Evolutionary conservation across 2,329 filamentous ascomycete species (phyloP), one percentile per base, ranked within the genome.

Genomic region (Diaporthe helianthi): DNA sequence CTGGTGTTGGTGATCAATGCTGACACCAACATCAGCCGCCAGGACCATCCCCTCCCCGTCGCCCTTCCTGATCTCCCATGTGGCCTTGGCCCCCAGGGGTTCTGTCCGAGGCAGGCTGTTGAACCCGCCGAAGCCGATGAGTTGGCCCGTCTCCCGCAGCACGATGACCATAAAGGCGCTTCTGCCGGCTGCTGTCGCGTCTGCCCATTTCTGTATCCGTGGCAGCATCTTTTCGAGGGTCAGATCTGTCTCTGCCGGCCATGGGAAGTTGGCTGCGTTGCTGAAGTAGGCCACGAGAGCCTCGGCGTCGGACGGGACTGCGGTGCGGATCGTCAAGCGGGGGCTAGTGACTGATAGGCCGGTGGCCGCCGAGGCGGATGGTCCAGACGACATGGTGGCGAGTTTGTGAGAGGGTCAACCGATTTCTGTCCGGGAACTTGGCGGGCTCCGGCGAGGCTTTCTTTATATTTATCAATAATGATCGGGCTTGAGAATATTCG

Each of bases 291-390:
- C 31, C 22, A 65, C 47, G 41, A 73, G 63, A 6, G 63, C 72
- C 0, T 67, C 68, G 38, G 53, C 72, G 31, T 74, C 72, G 38
- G 66, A 49, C 10, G 41, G 31, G 10, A 76, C 73, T 1, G 78
- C 80, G 22, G 75, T 75, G 70, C 82, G 80, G 68, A 83, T 79
- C 29, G 79, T 78, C 29, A 83, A 76, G 44, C 79, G 77, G 78
- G 19, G 84, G 80, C 52, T 86, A 79, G 38, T 82, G 80, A 68
- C 83, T 13, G 44, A 47, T n/a, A 65, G 26, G 24, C 68, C 68
- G 22, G 26, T 44, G 17, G 51, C 29, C 38, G 67, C 26, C 24
- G 64, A 24, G 22, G 22, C 17, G n/a, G 51, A 13, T 19, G 4
- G 10, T 7, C 24, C 13, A 17, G 19, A 29, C 26, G 49, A 53